Conservation (phyloP, 768 basidiomycete species). For the Kwoniella sp. region DNA sequence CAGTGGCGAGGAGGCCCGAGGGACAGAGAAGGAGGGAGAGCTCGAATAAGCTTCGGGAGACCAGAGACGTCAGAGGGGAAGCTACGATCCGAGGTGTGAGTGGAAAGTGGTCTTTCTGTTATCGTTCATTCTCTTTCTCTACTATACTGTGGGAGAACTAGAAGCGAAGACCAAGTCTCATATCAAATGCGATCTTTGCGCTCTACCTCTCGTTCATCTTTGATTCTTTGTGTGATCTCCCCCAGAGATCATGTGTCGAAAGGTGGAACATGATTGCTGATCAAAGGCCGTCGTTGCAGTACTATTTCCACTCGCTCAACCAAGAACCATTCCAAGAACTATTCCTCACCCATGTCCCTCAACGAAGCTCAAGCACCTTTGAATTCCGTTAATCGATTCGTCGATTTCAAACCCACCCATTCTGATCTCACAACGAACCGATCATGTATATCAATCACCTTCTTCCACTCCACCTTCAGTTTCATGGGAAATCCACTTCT, state of each 20-base stretch:
- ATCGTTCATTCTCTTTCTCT: conserved; percentile 3
- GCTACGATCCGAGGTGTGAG: conserved; percentile 46
- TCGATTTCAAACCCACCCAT: too few relatives aligned
- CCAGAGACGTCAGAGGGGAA: conserved; percentile 56
- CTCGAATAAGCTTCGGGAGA: conserved; percentile 18
- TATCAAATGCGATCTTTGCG: too few relatives aligned
- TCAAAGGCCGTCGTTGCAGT: conserved; percentile 58
- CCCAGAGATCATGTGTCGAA: too few relatives aligned
- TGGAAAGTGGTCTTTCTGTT: conserved; percentile 13
- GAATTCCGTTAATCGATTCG: conserved; percentile 88
- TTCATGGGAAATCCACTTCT: too few relatives aligned
- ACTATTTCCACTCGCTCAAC: conserved; percentile 73
- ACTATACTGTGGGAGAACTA: too few relatives aligned
- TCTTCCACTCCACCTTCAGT: too few relatives aligned
- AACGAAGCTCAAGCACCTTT: conserved; percentile 72
- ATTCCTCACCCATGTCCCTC: conserved; percentile 75
- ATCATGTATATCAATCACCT: too few relatives aligned
- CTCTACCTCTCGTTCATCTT: too few relatives aligned
- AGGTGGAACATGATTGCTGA: too few relatives aligned
- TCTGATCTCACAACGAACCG: too few relatives aligned
- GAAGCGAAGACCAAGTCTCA: too few relatives aligned
- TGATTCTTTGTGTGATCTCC: too few relatives aligned
- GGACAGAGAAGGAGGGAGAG: conserved; percentile 31
- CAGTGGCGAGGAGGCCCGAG: conserved; percentile 12
- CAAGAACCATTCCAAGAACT: conserved; percentile 73